Conservation (phyloP, 805 yeast genomes). For the Nadsonia fulvescens region DNA sequence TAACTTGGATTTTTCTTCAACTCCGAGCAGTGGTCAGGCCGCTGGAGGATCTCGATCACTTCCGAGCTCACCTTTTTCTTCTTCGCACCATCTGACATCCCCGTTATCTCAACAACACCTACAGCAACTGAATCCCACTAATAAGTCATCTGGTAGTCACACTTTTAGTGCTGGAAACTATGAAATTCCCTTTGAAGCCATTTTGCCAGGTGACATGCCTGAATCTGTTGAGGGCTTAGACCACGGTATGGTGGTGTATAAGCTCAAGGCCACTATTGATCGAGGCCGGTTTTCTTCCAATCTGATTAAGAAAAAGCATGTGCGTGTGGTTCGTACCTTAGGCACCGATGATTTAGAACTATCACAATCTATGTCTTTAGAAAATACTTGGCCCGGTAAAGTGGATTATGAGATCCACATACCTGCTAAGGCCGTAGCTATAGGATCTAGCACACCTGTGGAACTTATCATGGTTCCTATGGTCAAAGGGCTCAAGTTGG, state of each 20-base stretch:
- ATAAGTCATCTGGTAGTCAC: too few relatives aligned
- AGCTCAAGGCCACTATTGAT: slow-evolving; percentile 64
- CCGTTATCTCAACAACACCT: too few relatives aligned
- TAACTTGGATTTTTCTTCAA: too few relatives aligned
- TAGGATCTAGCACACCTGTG: slow-evolving; percentile 64
- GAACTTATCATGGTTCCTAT: slow-evolving; percentile 61
- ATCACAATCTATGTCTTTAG: slow-evolving; percentile 82
- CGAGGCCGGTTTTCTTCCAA: slow-evolving; percentile 60
- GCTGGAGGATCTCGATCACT: too few relatives aligned
- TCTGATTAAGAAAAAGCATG: slow-evolving; percentile 45
- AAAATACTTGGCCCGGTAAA: slow-evolving; percentile 88
- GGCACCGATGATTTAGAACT: slow-evolving; percentile 77
- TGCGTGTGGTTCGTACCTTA: slow-evolving; percentile 71
- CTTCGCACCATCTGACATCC: too few relatives aligned
- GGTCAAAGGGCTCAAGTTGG: slow-evolving; percentile 60
- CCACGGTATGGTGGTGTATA: slow-evolving; percentile 31
- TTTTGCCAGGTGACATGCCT: slow-evolving; percentile 67
- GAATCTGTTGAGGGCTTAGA: slow-evolving; percentile 86
- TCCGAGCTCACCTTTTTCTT: too few relatives aligned
- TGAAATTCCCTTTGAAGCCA: slow-evolving; percentile 74
- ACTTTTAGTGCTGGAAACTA: slow-evolving; percentile 42
- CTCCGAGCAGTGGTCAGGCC: too few relatives aligned
- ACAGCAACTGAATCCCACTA: too few relatives aligned
- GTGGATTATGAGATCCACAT: slow-evolving; percentile 77
- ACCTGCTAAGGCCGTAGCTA: slow-evolving; percentile 77